phyloP scores from a whole-genome alignment of 2,329 filamentous ascomycete genomes.

The Cytospora mali region DNA sequence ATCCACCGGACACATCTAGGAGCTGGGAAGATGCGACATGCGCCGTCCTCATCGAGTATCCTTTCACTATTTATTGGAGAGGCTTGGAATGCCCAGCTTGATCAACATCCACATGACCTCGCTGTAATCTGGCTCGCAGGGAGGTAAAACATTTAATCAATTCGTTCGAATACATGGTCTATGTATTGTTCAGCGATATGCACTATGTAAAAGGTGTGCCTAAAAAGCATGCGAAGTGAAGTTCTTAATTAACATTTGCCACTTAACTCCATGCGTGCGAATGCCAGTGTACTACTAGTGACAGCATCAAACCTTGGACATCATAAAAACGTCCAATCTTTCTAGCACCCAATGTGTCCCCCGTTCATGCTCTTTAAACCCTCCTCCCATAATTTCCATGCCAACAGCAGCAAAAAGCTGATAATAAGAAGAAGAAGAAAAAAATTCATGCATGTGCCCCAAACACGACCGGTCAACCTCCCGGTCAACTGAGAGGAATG shows the following conservation, averaged over 20 bases:
- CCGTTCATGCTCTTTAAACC: background rate
- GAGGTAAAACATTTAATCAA: no score
- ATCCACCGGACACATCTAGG: background rate
- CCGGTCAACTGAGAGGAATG: background rate
- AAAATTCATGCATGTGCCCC: background rate
- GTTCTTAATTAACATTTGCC: constrained; percentile 17
- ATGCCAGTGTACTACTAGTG: constrained; percentile 15
- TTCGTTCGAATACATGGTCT: no score
- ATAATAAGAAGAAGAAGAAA: background rate
- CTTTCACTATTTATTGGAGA: no score
- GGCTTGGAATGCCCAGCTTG: no score
- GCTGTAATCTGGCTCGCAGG: no score
- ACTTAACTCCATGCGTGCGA: constrained; percentile 25
- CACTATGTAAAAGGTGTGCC: constrained; percentile 18
- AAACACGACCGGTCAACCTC: background rate
- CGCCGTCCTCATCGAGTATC: no score
- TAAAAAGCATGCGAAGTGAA: background rate
- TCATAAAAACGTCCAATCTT: background rate
- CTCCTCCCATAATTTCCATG: background rate
- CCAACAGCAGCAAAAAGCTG: background rate
- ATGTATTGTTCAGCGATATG: background rate
- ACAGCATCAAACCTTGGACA: constrained; percentile 7
- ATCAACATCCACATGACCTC: no score
- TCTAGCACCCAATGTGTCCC: background rate
- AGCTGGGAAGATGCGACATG: no score